These are phyloP conservation scores for Rhododendron williamsianum DNA, from an alignment of 148 eudicot genomes.

Conservation along the genomic window DNA sequence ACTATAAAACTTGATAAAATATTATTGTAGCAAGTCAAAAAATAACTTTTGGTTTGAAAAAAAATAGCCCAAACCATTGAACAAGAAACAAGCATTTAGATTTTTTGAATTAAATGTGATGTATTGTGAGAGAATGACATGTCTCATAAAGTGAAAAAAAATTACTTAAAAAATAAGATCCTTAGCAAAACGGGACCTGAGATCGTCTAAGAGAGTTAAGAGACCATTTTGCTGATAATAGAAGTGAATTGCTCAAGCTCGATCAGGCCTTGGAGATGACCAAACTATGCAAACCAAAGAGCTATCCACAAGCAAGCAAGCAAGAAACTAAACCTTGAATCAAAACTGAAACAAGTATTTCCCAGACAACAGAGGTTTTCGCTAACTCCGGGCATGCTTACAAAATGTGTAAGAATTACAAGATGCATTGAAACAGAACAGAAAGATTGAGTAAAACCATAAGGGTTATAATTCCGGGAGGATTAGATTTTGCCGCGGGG, in stretches of 20 bases:
- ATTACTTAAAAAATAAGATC: too few species aligned
- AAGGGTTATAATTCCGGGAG: not conserved
- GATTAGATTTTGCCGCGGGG: slow-evolving; percentile 88
- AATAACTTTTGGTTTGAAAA: too few species aligned
- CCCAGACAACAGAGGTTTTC: not conserved
- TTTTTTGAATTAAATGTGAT: too few species aligned
- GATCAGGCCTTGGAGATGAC: not conserved
- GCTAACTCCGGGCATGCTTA: slow-evolving; percentile 21
- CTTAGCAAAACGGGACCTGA: not conserved
- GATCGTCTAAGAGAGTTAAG: not conserved
- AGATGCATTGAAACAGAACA: slow-evolving; percentile 9
- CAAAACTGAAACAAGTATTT: not conserved
- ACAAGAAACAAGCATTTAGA: too few species aligned
- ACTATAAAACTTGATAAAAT: too few species aligned
- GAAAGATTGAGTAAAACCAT: slow-evolving; percentile 15
- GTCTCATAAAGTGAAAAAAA: too few species aligned
- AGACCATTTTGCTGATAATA: not conserved
- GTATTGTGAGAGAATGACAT: too few species aligned
- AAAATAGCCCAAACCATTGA: too few species aligned
- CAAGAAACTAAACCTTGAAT: not conserved
- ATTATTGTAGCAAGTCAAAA: too few species aligned
- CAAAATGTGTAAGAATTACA: slow-evolving; percentile 10
- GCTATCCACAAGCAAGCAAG: not conserved
- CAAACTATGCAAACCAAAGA: not conserved
- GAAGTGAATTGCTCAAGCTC: not conserved